Evolutionary conservation across 73 alveolate species (phyloP).

Genomic region (Diophrys appendiculata): DNA sequence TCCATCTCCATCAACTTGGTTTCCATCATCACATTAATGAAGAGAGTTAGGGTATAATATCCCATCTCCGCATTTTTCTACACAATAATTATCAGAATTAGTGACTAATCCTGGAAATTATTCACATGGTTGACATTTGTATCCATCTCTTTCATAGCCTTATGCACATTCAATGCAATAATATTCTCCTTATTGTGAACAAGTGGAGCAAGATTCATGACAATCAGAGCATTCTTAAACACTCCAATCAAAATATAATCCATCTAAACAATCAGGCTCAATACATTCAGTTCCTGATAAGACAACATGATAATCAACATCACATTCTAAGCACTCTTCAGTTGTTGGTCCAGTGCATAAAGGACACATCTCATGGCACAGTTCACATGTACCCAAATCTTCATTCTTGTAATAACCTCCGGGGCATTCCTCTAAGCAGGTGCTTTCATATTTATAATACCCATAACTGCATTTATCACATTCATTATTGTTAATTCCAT

Average conservation of each 20-base stretch:
- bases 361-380: neutral
- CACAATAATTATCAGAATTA: too few relatives aligned
- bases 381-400: neutral
- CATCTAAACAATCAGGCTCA: neutral
- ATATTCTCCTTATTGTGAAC: neutral
- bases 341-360: neutral
- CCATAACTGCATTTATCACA: neutral
- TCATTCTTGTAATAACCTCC: neutral
- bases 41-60: too few relatives aligned
- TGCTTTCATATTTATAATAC: neutral
- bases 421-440: neutral
- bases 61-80: too few relatives aligned
- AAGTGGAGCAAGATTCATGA: neutral
- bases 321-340: neutral
- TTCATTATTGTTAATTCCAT: neutral
- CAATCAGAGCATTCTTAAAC: neutral
- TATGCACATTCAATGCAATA: neutral
- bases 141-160: neutral
- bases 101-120: too few relatives aligned
- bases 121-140: too few relatives aligned
- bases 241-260: neutral
- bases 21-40: too few relatives aligned
- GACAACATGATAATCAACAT: neutral
- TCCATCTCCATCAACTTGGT: too few relatives aligned
- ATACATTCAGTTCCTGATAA: neutral